phyloP scores from a whole-genome alignment of 352 stramenopile genomes.

The Phytophthora gonapodyides region DNA sequence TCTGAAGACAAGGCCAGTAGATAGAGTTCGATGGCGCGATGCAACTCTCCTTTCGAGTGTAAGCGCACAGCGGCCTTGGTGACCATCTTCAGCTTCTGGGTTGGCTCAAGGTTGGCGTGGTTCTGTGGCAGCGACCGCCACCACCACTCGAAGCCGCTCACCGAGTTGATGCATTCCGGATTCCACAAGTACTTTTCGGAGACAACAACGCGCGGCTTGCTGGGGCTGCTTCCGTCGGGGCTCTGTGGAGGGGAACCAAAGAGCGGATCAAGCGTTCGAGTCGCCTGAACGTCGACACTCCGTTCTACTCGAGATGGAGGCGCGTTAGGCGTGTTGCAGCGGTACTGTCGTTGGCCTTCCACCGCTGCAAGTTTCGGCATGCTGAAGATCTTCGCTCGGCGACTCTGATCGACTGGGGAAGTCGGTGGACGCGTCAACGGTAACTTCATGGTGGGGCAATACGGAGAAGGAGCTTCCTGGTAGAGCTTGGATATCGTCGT shows the following conservation, averaged over 20 bases:
- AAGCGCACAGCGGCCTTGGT: conserved; percentile 73
- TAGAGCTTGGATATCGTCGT: conserved; percentile 70
- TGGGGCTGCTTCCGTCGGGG: conserved; percentile 21
- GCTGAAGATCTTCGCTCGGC: conserved; percentile 62
- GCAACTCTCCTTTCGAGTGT: conserved; percentile 65
- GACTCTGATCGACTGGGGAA: conserved; percentile 49
- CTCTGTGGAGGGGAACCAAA: conserved; percentile 43
- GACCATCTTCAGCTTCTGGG: conserved; percentile 82
- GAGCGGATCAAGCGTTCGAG: conserved; percentile 32
- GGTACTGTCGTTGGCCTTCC: conserved; percentile 47
- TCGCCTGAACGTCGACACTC: conserved; percentile 1
- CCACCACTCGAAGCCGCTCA: conserved; percentile 84
- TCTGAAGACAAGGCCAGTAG: conserved; percentile 59
- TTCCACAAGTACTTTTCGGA: conserved; percentile 77
- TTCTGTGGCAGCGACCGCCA: conserved; percentile 73
- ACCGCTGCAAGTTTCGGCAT: conserved; percentile 64
- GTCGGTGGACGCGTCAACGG: conserved; percentile 51
- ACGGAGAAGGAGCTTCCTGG: conserved; percentile 53
- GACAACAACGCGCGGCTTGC: conserved; percentile 43
- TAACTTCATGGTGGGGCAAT: conserved; percentile 45
- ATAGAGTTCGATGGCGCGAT: conserved; percentile 75
- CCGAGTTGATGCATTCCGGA: conserved; percentile 74
- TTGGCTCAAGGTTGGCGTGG: conserved; percentile 61
- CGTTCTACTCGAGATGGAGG: conserved; percentile 22
- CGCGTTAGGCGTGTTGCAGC: conserved; percentile 61